phyloP scores from a whole-genome alignment of 2,329 filamentous ascomycete species.

The Penicillium sp. region DNA sequence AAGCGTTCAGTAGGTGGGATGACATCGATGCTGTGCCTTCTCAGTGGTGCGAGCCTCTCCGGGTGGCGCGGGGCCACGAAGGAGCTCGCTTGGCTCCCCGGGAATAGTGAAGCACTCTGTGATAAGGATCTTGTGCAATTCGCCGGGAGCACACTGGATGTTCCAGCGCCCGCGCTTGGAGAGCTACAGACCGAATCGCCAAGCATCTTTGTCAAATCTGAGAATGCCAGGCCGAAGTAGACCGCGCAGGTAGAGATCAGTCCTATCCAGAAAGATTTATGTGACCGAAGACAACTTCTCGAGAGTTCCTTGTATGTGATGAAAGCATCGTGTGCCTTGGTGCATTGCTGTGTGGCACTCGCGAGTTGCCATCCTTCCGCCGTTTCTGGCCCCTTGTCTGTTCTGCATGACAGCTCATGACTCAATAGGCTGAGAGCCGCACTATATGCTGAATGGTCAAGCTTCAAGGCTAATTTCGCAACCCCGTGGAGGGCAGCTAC shows the following conservation, averaged over 20 bases:
- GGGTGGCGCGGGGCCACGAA: too few relatives aligned
- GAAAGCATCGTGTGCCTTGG: neutral
- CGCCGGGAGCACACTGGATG: too few relatives aligned
- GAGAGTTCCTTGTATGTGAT: neutral
- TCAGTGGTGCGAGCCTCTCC: neutral
- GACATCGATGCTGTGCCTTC: neutral
- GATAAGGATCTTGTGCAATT: neutral
- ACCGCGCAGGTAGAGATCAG: constrained; percentile 16
- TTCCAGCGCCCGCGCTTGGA: neutral
- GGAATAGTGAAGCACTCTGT: neutral
- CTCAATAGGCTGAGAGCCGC: constrained; percentile 12
- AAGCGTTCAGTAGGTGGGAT: neutral
- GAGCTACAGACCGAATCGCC: neutral
- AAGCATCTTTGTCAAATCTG: neutral
- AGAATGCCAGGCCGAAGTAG: constrained; percentile 12
- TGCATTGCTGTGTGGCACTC: neutral
- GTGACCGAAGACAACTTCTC: constrained; percentile 7
- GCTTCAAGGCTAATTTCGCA: constrained; percentile 3
- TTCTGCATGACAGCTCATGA: constrained; percentile 7
- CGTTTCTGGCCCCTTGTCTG: too few relatives aligned
- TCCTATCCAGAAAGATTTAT: constrained; percentile 20
- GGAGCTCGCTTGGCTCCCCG: neutral
- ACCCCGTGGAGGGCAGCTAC: constrained; percentile 10
- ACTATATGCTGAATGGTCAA: constrained; percentile 10
- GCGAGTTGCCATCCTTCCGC: too few relatives aligned